A percentile compares a stretch with the other conserved stretches of the same genome.
These are phyloP conservation scores for Colletotrichum aenigma DNA, from an alignment of 2,329 filamentous ascomycete species.

Conservation along the genomic window DNA sequence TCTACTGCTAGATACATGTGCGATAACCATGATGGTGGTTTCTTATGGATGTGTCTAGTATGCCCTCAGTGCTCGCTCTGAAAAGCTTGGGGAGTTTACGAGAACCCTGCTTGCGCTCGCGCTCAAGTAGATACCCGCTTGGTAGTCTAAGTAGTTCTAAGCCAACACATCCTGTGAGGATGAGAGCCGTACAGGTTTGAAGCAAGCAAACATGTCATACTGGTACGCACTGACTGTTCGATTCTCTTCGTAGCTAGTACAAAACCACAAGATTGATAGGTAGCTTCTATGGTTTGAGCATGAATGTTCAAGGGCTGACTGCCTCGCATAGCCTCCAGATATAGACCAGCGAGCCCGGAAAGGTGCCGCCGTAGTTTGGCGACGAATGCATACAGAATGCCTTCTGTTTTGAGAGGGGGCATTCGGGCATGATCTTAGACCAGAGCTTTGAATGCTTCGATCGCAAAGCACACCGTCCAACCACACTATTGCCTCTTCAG, in stretches of 20 bases:
- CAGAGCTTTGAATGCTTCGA: fast-evolving
- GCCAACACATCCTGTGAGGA: not conserved
- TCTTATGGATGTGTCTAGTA: not conserved
- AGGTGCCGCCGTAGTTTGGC: too few species aligned
- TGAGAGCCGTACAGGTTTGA: too few species aligned
- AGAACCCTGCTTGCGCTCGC: not conserved
- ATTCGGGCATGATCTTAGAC: not conserved
- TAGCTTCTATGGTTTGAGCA: not conserved
- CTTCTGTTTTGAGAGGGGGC: not conserved
- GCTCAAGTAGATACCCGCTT: not conserved
- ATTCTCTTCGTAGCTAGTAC: not conserved
- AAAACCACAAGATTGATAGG: not conserved
- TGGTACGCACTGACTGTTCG: not conserved
- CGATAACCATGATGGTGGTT: too few species aligned
- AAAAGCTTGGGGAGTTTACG: not conserved
- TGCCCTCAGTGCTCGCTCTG: not conserved
- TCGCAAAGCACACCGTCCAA: not conserved
- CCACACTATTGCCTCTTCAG: not conserved
- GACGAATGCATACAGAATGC: not conserved
- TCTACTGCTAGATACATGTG: not conserved
- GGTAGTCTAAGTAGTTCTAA: not conserved
- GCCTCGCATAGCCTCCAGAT: not conserved
- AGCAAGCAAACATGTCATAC: too few species aligned
- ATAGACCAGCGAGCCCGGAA: not conserved
- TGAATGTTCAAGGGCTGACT: not conserved